Conservation (phyloP, 164 flowering plant genomes). For the Aristolochia fimbriata region DNA sequence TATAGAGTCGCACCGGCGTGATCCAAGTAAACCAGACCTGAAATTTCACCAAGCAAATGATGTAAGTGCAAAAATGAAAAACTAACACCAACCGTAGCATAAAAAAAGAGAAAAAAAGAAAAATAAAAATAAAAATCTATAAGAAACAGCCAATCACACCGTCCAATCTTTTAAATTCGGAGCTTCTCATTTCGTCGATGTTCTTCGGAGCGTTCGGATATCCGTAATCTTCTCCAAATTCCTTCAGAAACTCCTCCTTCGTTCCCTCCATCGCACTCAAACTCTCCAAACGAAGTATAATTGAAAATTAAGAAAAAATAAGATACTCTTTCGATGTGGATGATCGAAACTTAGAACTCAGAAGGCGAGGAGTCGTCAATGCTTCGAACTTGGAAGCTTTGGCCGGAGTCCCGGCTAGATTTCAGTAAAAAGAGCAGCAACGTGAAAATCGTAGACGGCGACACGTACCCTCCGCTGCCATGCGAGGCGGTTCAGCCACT, state of each 20-base stretch:
- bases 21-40: constrained; percentile 74
- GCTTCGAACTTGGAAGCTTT: too few species aligned
- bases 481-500: too few species aligned
- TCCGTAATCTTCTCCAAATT: constrained; percentile 75
- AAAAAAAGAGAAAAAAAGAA: too few species aligned
- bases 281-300: too few species aligned
- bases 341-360: too few species aligned
- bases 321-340: too few species aligned
- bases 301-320: too few species aligned
- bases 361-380: too few species aligned
- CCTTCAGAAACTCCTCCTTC: constrained; percentile 55
- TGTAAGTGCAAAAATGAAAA: neutral
- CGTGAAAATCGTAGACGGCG: too few species aligned
- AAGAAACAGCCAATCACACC: constrained; percentile 18
- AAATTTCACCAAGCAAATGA: neutral
- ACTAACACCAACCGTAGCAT: neutral
- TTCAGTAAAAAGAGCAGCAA: too few species aligned
- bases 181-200: constrained; percentile 65
- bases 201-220: constrained; percentile 65
- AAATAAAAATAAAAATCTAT: neutral
- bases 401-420: too few species aligned
- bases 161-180: constrained; percentile 72
- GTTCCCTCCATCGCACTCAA: constrained; percentile 10
- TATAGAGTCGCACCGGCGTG: constrained; percentile 93
- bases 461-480: too few species aligned